A percentile compares a stretch with the other conserved stretches of the same genome.
phyloP scores from a whole-genome alignment of 73 alveolate genomes.

The Paramecium caudatum region DNA sequence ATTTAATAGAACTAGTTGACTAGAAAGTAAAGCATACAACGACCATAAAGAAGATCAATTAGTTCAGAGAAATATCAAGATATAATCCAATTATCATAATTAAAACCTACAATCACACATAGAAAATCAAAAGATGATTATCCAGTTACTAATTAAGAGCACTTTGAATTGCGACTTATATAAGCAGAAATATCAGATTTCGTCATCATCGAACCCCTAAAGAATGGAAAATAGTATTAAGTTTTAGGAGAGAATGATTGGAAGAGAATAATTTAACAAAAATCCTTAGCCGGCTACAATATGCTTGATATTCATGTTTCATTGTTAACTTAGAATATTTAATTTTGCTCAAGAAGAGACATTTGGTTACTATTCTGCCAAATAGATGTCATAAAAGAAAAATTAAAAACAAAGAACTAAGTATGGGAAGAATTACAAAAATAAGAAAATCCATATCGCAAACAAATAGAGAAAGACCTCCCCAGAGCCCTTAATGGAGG shows the following conservation, averaged over 20 bases:
- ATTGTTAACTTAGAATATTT: constrained; percentile 9
- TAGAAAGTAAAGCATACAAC: too few relatives aligned
- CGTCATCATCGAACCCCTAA: neutral
- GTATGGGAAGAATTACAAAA: neutral
- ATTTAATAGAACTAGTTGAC: too few relatives aligned
- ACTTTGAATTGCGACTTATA: neutral
- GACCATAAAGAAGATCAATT: too few relatives aligned
- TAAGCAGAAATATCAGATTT: constrained; percentile 25
- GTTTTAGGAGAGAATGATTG: constrained; percentile 24
- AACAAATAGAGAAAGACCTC: constrained; percentile 4
- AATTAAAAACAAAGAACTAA: neutral
- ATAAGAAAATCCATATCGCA: neutral
- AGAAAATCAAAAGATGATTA: constrained; percentile 35
- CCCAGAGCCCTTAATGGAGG: constrained; percentile 19
- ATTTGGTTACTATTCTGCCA: neutral
- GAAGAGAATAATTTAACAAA: constrained; percentile 14
- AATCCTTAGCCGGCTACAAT: neutral
- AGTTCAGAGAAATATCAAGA: too few relatives aligned
- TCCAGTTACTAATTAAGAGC: neutral
- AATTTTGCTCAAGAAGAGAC: neutral
- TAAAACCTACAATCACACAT: too few relatives aligned
- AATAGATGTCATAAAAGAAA: neutral
- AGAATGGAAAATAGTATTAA: neutral
- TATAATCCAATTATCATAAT: too few relatives aligned
- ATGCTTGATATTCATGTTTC: constrained; percentile 26